These are phyloP conservation scores for Pseudocercospora crystallina DNA, from an alignment of 2,329 filamentous ascomycete genomes.

Conservation along the genomic window DNA sequence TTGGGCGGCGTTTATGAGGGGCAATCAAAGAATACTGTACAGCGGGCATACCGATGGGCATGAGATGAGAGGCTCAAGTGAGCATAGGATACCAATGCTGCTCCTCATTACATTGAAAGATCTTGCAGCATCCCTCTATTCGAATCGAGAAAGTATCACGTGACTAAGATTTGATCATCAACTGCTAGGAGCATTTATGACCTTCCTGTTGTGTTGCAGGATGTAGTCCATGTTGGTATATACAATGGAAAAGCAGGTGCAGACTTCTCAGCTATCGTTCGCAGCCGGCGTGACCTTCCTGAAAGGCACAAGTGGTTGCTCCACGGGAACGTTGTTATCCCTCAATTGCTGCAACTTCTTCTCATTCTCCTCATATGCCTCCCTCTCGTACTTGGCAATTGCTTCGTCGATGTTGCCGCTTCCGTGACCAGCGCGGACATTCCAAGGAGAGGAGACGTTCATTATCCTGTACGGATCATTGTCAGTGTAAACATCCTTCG, in stretches of 20 bases:
- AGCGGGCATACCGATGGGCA: too few relatives aligned
- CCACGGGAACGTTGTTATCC: slow-evolving; percentile 37
- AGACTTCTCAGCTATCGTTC: slow-evolving; percentile 14
- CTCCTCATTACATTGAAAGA: too few relatives aligned
- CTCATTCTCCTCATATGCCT: slow-evolving; percentile 58
- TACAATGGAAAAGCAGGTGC: slow-evolving; percentile 10
- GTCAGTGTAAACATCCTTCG: neutral
- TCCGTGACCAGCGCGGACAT: slow-evolving; percentile 61
- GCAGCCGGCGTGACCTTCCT: slow-evolving; percentile 27
- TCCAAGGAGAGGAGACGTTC: slow-evolving; percentile 62
- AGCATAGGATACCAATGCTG: too few relatives aligned
- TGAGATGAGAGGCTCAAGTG: too few relatives aligned
- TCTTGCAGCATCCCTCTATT: too few relatives aligned
- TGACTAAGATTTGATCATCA: neutral
- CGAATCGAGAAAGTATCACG: too few relatives aligned
- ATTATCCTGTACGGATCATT: slow-evolving; percentile 13
- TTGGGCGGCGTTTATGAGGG: slow-evolving; percentile 16
- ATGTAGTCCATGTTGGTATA: neutral
- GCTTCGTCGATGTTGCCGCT: slow-evolving; percentile 59
- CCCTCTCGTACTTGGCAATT: slow-evolving; percentile 62
- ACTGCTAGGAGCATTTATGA: neutral
- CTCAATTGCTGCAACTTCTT: slow-evolving; percentile 50
- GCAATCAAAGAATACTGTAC: too few relatives aligned
- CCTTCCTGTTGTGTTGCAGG: too few relatives aligned
- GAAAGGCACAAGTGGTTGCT: slow-evolving; percentile 31